Evolutionary conservation across 108 stramenopile species (phyloP), one percentile per base, ranked within the genome.

Genomic region (Conticribra weissflogii): DNA sequence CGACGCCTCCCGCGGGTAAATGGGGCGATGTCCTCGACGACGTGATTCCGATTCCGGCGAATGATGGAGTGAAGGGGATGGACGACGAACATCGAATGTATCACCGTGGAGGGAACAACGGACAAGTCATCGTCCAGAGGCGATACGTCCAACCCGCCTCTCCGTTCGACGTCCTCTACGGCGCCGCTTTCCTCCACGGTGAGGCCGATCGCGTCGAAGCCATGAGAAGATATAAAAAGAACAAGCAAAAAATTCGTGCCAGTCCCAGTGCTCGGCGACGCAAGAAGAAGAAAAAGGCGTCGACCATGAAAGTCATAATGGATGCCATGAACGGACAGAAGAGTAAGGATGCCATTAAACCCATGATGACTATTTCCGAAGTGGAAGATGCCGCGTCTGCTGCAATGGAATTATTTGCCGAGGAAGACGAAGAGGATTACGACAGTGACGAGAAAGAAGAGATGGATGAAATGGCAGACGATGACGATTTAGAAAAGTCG

Each of bases 321-420:
- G 59, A 71, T 22, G 70, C 70, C 19, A 71, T 71, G 70, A 60
- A 61, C 34, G 70, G 70, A 16, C 59, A 60, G 30, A 48, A 52
- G 52, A 71, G 70, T 27, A 71, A 60, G 45, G 52, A 71, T 27
- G 51, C 70, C 1, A 61, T 71, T 41, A 60, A 45, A 21, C 70
- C 70, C 3, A 71, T 71, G 70, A 71, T 71, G 70, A 71, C 70
- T 28, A 71, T 71, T 19, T 15, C 59, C 9, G 70, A 71, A 61
- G 51, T 34, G 14, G 50, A 59, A 12, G 59, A 54, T 30, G 70
- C 31, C 5, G 56, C 29, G 0, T 15, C 4, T 1, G 29, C 0
- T 32, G 56, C 17, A 9, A 41, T 9, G 36, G 36, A 41, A 12
- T 12, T 41, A 41, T 41, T 41, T 12, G 36, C 36, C 36, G 36